Conservation (phyloP, 2,329 filamentous ascomycete species). For the Pyrenochaeta sp. region DNA sequence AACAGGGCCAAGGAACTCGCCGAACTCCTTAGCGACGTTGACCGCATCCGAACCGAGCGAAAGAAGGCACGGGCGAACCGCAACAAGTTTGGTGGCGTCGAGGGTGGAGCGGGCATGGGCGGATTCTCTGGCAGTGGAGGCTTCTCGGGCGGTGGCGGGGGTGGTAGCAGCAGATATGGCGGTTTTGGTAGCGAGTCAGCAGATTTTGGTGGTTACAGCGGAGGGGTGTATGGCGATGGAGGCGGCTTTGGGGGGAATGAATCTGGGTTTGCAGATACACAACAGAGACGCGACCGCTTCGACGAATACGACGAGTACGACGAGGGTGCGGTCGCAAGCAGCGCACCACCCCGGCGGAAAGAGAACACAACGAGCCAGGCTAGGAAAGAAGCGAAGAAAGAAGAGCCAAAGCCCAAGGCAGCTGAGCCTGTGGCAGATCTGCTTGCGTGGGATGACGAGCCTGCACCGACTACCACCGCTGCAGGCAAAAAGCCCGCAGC, state of each 20-base stretch:
- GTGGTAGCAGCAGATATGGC: conserved; percentile 72
- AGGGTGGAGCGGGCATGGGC: conserved; percentile 74
- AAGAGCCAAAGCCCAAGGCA: conserved; percentile 77
- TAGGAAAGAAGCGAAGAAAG: conserved; percentile 65
- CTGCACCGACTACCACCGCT: conserved; percentile 59
- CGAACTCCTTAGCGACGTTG: conserved; percentile 91
- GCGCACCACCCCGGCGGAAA: conserved; percentile 61
- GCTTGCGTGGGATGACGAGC: conserved; percentile 87
- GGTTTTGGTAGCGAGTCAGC: conserved; percentile 78
- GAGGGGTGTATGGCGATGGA: conserved; percentile 90
- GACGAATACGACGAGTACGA: conserved; percentile 98
- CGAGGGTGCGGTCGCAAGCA: conserved; percentile 68
- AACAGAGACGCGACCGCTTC: conserved; percentile 76
- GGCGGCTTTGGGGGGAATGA: conserved; percentile 86
- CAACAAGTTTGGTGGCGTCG: conserved; percentile 95
- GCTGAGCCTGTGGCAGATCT: conserved; percentile 85
- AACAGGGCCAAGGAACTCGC: conserved; percentile 96
- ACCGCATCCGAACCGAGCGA: conserved; percentile 75
- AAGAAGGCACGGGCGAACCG: conserved; percentile 93
- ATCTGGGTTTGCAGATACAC: conserved; percentile 70
- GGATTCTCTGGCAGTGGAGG: conserved; percentile 62
- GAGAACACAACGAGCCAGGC: conserved; percentile 49
- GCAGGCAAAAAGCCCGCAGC: conserved; percentile 55
- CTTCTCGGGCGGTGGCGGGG: conserved; percentile 73
- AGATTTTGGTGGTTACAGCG: conserved; percentile 72